Evolutionary conservation across 805 yeast species (phyloP).

Genomic region (Candida pseudofarinosa): DNA sequence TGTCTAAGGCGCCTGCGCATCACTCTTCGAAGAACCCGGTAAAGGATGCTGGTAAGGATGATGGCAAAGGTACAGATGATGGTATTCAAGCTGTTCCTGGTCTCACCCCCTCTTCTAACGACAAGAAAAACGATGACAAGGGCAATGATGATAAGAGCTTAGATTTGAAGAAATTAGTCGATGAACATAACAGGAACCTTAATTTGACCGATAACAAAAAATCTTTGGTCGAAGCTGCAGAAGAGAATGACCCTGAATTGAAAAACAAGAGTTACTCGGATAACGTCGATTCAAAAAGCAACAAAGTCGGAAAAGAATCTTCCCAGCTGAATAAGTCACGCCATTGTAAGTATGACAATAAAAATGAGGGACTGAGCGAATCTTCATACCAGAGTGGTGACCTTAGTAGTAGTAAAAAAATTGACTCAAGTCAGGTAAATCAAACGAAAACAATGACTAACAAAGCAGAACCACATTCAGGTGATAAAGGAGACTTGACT

Average conservation of each 20-base stretch:
- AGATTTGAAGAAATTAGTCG: constrained; percentile 17
- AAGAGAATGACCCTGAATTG: constrained; percentile 12
- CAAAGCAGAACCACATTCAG: constrained; percentile 1
- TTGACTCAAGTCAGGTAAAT: neutral
- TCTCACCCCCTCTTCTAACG: constrained; percentile 7
- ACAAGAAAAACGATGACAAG: neutral
- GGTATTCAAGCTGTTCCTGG: constrained; percentile 19
- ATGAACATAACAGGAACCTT: constrained; percentile 24
- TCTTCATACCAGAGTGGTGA: constrained; percentile 8
- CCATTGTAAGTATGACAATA: constrained; percentile 11
- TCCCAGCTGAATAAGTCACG: no score
- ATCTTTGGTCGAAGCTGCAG: constrained; percentile 27
- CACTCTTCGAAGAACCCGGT: neutral
- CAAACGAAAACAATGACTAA: neutral
- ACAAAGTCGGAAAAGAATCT: constrained; percentile 4
- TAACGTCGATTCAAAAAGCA: constrained; percentile 8
- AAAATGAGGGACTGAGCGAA: constrained; percentile 11
- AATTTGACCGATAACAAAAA: constrained; percentile 18
- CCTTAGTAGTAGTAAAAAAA: neutral
- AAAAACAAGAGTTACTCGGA: neutral
- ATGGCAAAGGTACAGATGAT: constrained; percentile 2
- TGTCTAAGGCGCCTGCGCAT: constrained; percentile 10
- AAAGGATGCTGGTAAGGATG: neutral
- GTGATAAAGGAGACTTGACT: constrained; percentile 1
- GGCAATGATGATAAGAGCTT: constrained; percentile 1